Conservation (phyloP, 768 basidiomycete genomes). For the Boletus edulis region DNA sequence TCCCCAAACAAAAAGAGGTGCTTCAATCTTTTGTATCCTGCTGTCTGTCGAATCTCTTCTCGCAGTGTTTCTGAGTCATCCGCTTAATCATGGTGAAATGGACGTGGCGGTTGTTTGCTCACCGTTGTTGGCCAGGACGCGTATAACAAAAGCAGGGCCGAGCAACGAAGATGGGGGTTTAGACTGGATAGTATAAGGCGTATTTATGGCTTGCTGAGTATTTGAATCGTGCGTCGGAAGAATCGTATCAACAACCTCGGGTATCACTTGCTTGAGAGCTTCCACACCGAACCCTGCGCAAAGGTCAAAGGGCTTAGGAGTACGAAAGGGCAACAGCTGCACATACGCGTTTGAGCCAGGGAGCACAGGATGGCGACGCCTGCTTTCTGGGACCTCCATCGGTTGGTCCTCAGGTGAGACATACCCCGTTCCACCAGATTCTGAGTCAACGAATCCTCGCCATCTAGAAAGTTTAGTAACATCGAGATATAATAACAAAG, state of each 20-base stretch:
- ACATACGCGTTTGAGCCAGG: constrained; percentile 4
- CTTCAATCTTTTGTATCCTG: constrained; percentile 13
- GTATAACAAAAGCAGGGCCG: constrained; percentile 1
- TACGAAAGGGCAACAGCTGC: background rate
- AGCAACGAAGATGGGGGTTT: constrained; percentile 3
- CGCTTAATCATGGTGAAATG: background rate
- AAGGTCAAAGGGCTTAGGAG: background rate
- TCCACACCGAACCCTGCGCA: constrained; percentile 5
- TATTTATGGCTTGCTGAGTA: background rate
- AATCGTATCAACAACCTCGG: constrained; percentile 3
- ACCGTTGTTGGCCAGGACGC: constrained; percentile 6
- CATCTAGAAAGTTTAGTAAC: background rate
- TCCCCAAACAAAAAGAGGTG: constrained; percentile 12
- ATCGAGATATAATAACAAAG: background rate
- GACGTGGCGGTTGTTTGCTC: background rate
- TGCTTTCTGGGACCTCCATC: constrained; percentile 10
- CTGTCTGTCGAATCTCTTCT: constrained; percentile 14
- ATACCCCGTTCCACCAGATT: constrained; percentile 2
- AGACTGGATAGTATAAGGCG: background rate
- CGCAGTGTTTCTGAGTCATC: constrained; percentile 14
- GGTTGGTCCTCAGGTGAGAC: background rate
- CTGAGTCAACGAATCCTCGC: background rate
- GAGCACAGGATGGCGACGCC: constrained; percentile 11
- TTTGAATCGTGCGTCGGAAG: background rate
- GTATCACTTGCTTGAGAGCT: constrained; percentile 1